phyloP scores from a whole-genome alignment of 257 asterid genomes.

The Jacaranda copaia region DNA sequence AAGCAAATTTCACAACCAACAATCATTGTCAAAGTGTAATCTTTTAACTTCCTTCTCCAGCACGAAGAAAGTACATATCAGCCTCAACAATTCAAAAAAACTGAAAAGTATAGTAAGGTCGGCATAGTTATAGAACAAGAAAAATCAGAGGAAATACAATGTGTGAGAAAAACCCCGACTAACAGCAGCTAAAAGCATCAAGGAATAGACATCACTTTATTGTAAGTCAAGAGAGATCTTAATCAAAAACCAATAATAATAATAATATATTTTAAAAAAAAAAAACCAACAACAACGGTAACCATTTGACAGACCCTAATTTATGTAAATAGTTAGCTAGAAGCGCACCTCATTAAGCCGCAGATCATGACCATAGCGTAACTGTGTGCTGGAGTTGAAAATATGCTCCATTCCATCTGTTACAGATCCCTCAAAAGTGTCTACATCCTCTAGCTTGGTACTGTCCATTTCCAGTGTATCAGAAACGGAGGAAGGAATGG shows the following conservation, averaged over 20 bases:
- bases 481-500: slow-evolving; percentile 85
- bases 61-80: slow-evolving; percentile 4
- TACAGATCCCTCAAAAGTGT: slow-evolving; percentile 74
- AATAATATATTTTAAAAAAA: background rate
- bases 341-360: slow-evolving; percentile 88
- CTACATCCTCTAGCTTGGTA: slow-evolving; percentile 73
- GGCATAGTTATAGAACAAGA: background rate
- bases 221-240: slow-evolving; percentile 16
- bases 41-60: slow-evolving; percentile 15
- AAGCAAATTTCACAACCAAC: slow-evolving; percentile 10
- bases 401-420: slow-evolving; percentile 97
- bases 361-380: slow-evolving; percentile 94
- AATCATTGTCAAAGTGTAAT: slow-evolving; percentile 22
- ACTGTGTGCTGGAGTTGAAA: slow-evolving; percentile 85
- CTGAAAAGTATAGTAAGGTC: slow-evolving; percentile 28
- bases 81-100: slow-evolving; percentile 22
- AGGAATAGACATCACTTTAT: slow-evolving; percentile 23
- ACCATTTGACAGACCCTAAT: slow-evolving; percentile 15
- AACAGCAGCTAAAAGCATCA: slow-evolving; percentile 16
- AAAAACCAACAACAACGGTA: too few relatives aligned
- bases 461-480: slow-evolving; percentile 76
- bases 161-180: slow-evolving; percentile 12
- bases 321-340: slow-evolving; percentile 23
- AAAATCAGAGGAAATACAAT: background rate
- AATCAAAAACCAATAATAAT: background rate